Percentiles rank a stretch among this genome's conserved stretches.
phyloP scores from a whole-genome alignment of 352 stramenopile genomes.

The Hyaloperonospora brassicae region DNA sequence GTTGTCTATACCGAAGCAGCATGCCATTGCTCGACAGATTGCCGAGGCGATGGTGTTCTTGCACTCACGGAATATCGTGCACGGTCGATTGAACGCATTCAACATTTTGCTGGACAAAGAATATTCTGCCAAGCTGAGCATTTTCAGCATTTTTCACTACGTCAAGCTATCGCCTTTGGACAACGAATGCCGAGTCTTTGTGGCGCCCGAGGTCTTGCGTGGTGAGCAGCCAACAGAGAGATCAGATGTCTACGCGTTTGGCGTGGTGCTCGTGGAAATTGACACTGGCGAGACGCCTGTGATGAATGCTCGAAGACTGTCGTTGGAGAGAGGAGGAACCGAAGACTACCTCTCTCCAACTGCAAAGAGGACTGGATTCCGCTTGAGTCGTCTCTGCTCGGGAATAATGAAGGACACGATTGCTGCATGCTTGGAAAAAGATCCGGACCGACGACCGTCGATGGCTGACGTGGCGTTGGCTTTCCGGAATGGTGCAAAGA shows the following conservation, averaged over 20 bases:
- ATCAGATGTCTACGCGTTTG: slow-evolving; percentile 71
- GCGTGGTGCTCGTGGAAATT: slow-evolving; percentile 71
- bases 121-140: slow-evolving; percentile 60
- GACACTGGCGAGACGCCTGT: slow-evolving; percentile 61
- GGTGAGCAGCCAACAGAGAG: slow-evolving; percentile 63
- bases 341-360: slow-evolving; percentile 33
- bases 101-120: slow-evolving; percentile 68
- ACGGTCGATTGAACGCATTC: slow-evolving; percentile 67
- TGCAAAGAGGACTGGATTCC: slow-evolving; percentile 43
- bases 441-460: slow-evolving; percentile 41
- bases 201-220: slow-evolving; percentile 58
- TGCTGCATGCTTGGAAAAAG: slow-evolving; percentile 45
- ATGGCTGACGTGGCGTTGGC: slow-evolving; percentile 56
- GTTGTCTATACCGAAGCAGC: slow-evolving; percentile 50
- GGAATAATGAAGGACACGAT: slow-evolving; percentile 61
- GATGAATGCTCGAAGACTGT: slow-evolving; percentile 42
- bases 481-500: slow-evolving; percentile 52
- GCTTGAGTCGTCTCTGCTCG: slow-evolving; percentile 46
- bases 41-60: slow-evolving; percentile 60
- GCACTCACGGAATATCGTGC: slow-evolving; percentile 63
- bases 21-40: slow-evolving; percentile 60
- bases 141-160: slow-evolving; percentile 77
- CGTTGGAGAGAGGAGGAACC: slow-evolving; percentile 25
- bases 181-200: slow-evolving; percentile 57
- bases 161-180: slow-evolving; percentile 63